Evolutionary conservation across 345 rosid species (phyloP).

Genomic region (Pelargonium nanum): DNA sequence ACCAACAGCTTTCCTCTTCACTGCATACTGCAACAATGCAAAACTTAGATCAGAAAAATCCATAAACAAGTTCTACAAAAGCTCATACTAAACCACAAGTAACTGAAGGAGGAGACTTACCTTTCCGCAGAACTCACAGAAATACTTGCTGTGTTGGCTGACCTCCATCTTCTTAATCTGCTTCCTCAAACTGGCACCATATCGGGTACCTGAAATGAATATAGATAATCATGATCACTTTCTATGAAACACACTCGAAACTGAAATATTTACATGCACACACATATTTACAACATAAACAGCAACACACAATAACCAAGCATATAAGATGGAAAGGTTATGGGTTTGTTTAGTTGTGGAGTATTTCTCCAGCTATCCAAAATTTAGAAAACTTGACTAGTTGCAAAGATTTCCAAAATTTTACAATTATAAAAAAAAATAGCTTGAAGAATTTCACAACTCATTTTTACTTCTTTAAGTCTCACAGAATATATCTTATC

Average conservation of each 20-base stretch:
- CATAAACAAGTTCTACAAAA: not conserved
- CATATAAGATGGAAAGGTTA: too few species aligned
- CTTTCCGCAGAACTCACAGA: constrained; percentile 87
- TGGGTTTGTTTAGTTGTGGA: too few species aligned
- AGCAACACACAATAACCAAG: too few species aligned
- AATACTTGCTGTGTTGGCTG: constrained; percentile 74
- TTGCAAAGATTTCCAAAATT: too few species aligned
- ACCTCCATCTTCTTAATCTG: constrained; percentile 91
- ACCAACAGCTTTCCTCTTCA: constrained; percentile 92
- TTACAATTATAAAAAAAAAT: too few species aligned
- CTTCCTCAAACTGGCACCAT: constrained; percentile 84
- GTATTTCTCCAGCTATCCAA: too few species aligned
- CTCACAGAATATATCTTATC: too few species aligned
- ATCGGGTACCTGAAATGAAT: constrained; percentile 46
- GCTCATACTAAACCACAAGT: not conserved
- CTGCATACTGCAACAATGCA: constrained; percentile 50
- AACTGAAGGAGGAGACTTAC: constrained; percentile 17
- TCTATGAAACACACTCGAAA: not conserved
- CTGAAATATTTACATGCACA: not conserved
- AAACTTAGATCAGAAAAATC: not conserved
- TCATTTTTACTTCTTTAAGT: too few species aligned
- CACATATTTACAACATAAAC: not conserved
- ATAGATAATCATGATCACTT: not conserved
- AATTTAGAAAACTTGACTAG: too few species aligned
- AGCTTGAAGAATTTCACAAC: too few species aligned